Conservation (phyloP, 2,329 filamentous ascomycete species). For the Fusarium burgessii region DNA sequence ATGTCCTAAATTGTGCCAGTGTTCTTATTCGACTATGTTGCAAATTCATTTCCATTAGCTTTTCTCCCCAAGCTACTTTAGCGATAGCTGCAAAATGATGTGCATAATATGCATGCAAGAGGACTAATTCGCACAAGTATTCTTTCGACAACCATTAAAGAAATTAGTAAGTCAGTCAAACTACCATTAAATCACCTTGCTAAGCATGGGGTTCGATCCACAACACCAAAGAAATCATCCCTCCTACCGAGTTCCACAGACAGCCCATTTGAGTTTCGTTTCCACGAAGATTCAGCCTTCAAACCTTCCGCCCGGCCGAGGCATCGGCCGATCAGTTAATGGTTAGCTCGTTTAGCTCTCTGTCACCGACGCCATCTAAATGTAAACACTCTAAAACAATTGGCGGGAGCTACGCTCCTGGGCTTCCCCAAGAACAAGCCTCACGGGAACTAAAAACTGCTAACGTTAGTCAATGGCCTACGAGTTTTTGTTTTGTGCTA, state of each 20-base stretch:
- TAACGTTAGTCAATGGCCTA: slow-evolving; percentile 9
- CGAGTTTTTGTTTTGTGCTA: neutral
- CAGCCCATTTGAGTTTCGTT: neutral
- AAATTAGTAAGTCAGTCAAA: neutral
- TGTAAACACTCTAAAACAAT: slow-evolving; percentile 2
- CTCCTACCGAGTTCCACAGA: neutral
- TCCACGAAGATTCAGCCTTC: neutral
- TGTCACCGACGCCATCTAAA: slow-evolving; percentile 8
- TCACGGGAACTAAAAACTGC: slow-evolving; percentile 35
- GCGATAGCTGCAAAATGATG: slow-evolving; percentile 26
- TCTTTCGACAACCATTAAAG: neutral
- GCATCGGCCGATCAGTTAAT: slow-evolving; percentile 27
- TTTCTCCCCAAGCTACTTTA: neutral
- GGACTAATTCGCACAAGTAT: neutral
- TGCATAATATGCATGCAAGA: slow-evolving; percentile 22
- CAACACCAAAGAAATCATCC: neutral
- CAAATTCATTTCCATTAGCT: neutral
- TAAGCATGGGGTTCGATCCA: neutral
- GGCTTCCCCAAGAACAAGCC: neutral
- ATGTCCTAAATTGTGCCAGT: neutral
- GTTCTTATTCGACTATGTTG: neutral
- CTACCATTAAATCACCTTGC: no score
- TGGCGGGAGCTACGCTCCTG: slow-evolving; percentile 17
- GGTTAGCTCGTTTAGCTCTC: neutral
- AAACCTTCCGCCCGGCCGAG: slow-evolving; percentile 13